Conservation (phyloP, 495 filamentous ascomycete species). For the Aspergillus nanangensis region DNA sequence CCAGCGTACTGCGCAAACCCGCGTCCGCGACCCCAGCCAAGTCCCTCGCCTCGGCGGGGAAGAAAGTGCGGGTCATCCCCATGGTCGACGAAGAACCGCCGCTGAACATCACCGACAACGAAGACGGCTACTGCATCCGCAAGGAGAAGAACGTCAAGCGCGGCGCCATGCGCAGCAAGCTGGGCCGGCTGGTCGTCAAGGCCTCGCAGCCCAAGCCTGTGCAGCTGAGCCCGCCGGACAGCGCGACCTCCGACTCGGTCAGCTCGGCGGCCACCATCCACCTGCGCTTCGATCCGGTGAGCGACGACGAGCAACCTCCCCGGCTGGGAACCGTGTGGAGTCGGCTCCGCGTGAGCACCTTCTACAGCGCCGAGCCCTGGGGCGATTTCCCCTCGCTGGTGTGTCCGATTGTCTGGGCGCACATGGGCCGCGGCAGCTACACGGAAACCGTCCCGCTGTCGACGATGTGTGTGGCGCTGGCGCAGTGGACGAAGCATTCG, state of each 20-base stretch:
- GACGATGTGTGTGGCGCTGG: conserved; percentile 57
- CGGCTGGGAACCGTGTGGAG: conserved; percentile 59
- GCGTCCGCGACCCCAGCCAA: conserved; percentile 26
- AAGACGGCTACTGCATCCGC: conserved; percentile 61
- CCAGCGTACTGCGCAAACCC: conserved; percentile 35
- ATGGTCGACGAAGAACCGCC: conserved; percentile 71
- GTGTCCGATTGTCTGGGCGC: conserved; percentile 20
- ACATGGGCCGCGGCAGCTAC: conserved; percentile 61
- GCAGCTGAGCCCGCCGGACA: conserved; percentile 48
- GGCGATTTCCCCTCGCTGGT: conserved; percentile 32
- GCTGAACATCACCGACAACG: conserved; percentile 54
- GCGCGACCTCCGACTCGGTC: conserved; percentile 27
- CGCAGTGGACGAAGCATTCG: conserved; percentile 60
- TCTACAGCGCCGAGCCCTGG: conserved; percentile 63
- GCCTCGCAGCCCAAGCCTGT: conserved; percentile 69
- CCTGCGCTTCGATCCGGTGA: conserved; percentile 70
- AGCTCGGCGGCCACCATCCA: conserved; percentile 63
- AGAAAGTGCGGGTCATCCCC: conserved; percentile 76
- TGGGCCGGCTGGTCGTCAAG: conserved; percentile 69
- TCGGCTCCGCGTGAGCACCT: conserved; percentile 73
- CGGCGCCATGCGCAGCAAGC: conserved; percentile 70
- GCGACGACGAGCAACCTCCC: conserved; percentile 59
- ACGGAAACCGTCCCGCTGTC: conserved; percentile 58
- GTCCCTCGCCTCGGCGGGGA: conserved; percentile 44
- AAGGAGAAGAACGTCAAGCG: conserved; percentile 75